These are phyloP conservation scores for Pinus taeda DNA, from an alignment of 75 land plant genomes.

Conservation along the genomic window DNA sequence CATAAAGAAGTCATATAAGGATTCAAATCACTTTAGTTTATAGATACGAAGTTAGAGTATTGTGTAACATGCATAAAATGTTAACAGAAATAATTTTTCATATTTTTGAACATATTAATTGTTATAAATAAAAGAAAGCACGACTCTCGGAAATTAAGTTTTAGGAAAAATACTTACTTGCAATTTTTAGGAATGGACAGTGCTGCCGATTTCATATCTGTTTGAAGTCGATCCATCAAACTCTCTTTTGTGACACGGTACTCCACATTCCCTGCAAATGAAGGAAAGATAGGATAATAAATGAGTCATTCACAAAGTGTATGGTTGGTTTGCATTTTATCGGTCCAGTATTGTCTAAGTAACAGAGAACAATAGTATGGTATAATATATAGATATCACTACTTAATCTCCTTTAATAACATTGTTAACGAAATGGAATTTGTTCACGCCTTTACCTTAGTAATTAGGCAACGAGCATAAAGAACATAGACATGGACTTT, in stretches of 20 bases:
- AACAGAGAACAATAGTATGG: not conserved
- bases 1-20: too few species aligned
- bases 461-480: too few species aligned
- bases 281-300: not conserved
- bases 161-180: conserved; percentile 21
- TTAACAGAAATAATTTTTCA: too few species aligned
- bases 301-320: conserved; percentile 1
- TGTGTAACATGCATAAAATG: too few species aligned
- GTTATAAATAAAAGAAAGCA: too few species aligned
- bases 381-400: conserved; percentile 1
- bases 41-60: too few species aligned
- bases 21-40: too few species aligned
- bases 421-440: not conserved
- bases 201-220: conserved; percentile 62
- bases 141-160: too few species aligned
- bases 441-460: too few species aligned
- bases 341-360: not conserved
- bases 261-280: conserved; percentile 38
- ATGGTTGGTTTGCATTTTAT: not conserved
- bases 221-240: conserved; percentile 67
- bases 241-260: conserved; percentile 66
- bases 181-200: conserved; percentile 49
- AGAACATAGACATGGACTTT: too few species aligned
- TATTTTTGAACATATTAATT: too few species aligned
- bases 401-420: not conserved